These are phyloP conservation scores for Solanum chacoense DNA, from an alignment of 305 asterid species.

Conservation along the genomic window DNA sequence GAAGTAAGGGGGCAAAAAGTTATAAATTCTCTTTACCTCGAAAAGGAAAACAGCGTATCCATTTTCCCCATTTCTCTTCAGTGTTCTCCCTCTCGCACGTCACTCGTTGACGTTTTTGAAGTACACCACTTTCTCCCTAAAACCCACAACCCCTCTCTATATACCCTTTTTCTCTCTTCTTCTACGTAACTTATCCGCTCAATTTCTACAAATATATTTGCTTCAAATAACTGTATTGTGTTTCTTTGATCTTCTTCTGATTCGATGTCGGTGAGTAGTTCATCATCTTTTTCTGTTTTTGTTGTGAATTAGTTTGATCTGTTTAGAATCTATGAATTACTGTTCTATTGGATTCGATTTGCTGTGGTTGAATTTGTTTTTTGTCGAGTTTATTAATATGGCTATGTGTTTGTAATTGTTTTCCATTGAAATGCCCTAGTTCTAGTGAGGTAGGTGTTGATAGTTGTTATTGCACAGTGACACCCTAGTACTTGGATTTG, in stretches of 20 bases:
- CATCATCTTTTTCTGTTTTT: not conserved
- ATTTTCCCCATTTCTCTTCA: not conserved
- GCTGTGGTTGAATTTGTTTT: not conserved
- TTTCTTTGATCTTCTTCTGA: not conserved
- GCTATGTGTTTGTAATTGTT: not conserved
- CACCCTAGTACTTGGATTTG: not conserved
- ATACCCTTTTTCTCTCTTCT: not conserved
- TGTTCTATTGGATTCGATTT: not conserved
- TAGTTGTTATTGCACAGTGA: not conserved
- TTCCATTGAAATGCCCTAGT: not conserved
- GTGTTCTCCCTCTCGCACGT: not conserved
- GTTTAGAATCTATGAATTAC: not conserved
- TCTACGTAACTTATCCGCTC: not conserved
- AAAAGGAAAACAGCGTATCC: not conserved
- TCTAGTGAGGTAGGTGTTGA: not conserved
- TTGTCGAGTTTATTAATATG: not conserved
- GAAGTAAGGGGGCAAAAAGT: not conserved
- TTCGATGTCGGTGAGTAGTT: constrained; percentile 5
- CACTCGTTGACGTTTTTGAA: not conserved
- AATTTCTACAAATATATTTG: not conserved
- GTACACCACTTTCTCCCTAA: not conserved
- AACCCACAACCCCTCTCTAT: not conserved
- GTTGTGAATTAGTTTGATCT: not conserved
- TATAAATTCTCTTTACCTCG: not conserved
- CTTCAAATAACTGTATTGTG: not conserved